Conservation (phyloP, 148 eudicot genomes). For the Rhododendron ovatum region DNA sequence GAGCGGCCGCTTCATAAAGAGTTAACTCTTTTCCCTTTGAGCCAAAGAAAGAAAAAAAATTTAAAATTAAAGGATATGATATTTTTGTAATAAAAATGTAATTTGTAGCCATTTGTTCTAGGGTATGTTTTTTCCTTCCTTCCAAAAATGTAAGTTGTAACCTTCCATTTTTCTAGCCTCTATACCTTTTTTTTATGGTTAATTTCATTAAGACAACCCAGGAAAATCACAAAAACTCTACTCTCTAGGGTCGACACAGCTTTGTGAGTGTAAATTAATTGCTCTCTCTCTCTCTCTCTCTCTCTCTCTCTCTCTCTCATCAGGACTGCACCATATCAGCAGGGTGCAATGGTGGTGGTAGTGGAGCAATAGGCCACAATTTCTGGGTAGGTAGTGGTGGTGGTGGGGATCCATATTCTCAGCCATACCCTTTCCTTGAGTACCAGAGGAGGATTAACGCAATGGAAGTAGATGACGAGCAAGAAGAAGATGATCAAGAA, state of each 20-base stretch:
- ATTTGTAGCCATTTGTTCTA: neutral
- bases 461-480: conserved; percentile 32
- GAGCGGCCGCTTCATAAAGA: neutral
- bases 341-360: conserved; percentile 24
- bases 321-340: conserved; percentile 82
- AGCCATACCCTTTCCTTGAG: conserved; percentile 41
- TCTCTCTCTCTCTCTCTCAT: neutral
- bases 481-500: conserved; percentile 29
- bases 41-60: neutral
- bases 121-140: too few relatives aligned
- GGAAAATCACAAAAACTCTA: neutral
- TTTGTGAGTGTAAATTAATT: neutral
- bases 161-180: neutral
- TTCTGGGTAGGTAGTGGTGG: conserved; percentile 38
- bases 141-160: neutral
- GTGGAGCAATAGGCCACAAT: conserved; percentile 35
- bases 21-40: neutral
- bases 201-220: neutral
- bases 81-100: too few relatives aligned
- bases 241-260: neutral
- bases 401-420: conserved; percentile 21
- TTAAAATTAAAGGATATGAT: too few relatives aligned
- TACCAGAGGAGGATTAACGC: conserved; percentile 21
- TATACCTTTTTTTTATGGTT: neutral
- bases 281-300: neutral